Percentiles rank a stretch among this genome's conserved stretches.
Conservation (phyloP, 441 rosid genomes). For the Gossypium gossypioides region DNA sequence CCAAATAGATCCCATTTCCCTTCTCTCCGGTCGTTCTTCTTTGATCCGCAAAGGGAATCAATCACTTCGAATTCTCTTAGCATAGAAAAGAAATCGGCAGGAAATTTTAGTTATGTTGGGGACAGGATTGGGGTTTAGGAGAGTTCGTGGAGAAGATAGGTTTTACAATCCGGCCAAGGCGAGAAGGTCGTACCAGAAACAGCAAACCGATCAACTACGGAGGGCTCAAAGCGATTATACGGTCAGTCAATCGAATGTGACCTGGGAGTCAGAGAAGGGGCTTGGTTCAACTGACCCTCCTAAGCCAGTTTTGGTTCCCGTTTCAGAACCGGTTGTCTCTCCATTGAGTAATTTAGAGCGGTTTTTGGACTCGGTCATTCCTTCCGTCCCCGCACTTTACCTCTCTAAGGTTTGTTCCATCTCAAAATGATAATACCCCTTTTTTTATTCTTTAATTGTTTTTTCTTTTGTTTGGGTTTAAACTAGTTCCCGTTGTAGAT, state of each 20-base stretch:
- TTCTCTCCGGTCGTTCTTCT: neutral
- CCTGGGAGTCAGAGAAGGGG: slow-evolving; percentile 21
- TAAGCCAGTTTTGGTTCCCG: slow-evolving; percentile 19
- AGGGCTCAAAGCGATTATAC: slow-evolving; percentile 39
- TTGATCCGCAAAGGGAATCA: neutral
- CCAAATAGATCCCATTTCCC: slow-evolving; percentile 15
- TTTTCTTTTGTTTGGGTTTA: neutral
- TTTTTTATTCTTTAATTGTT: neutral
- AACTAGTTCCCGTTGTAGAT: too few relatives aligned
- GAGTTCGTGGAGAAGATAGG: slow-evolving; percentile 46
- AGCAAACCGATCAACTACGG: slow-evolving; percentile 30
- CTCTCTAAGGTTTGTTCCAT: slow-evolving; percentile 37
- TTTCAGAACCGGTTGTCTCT: slow-evolving; percentile 24
- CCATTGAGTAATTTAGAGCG: slow-evolving; percentile 47
- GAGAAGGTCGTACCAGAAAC: slow-evolving; percentile 28
- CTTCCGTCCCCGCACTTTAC: slow-evolving; percentile 48
- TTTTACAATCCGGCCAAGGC: slow-evolving; percentile 32
- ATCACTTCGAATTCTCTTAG: neutral
- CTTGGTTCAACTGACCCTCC: slow-evolving; percentile 10
- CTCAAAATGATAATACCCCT: neutral
- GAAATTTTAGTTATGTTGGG: slow-evolving; percentile 36
- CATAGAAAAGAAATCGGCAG: neutral
- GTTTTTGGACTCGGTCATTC: slow-evolving; percentile 51
- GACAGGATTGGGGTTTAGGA: slow-evolving; percentile 42
- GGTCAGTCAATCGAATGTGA: slow-evolving; percentile 23